A percentile compares a stretch with the other conserved stretches of the same genome.
Conservation (phyloP, 768 basidiomycete genomes). For the Hortiboletus flavorubellus region DNA sequence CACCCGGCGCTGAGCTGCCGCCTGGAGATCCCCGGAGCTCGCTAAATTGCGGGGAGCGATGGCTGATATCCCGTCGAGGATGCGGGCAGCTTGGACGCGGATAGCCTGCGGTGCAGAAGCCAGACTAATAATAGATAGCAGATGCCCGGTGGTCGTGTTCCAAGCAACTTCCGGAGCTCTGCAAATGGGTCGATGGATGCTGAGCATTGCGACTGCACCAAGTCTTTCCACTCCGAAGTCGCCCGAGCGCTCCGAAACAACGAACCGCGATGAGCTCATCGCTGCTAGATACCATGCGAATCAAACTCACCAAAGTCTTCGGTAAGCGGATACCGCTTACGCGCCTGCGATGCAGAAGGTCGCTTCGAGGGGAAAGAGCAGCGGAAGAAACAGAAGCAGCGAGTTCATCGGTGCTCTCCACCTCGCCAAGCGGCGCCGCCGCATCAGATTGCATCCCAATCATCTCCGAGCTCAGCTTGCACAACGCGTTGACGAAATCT, state of each 20-base stretch:
- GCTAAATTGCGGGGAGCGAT: slow-evolving; percentile 70
- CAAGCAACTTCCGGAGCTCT: slow-evolving; percentile 82
- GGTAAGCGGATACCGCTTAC: slow-evolving; percentile 89
- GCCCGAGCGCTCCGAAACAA: slow-evolving; percentile 59
- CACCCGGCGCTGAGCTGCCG: slow-evolving; percentile 73
- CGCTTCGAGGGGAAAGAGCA: slow-evolving; percentile 40
- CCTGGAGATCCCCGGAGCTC: slow-evolving; percentile 58
- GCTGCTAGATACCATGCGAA: neutral
- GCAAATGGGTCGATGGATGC: slow-evolving; percentile 84
- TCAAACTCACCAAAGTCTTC: slow-evolving; percentile 60
- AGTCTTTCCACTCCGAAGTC: slow-evolving; percentile 94
- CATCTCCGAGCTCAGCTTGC: slow-evolving; percentile 89
- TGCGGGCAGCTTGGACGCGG: slow-evolving; percentile 84
- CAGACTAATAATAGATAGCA: slow-evolving; percentile 73
- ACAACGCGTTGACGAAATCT: slow-evolving; percentile 73
- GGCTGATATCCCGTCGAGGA: slow-evolving; percentile 79
- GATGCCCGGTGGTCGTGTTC: slow-evolving; percentile 75
- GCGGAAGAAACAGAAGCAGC: slow-evolving; percentile 31
- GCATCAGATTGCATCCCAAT: slow-evolving; percentile 74
- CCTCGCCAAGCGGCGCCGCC: slow-evolving; percentile 24
- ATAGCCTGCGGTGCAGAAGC: slow-evolving; percentile 69
- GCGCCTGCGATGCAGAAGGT: slow-evolving; percentile 56
- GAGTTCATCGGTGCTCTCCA: slow-evolving; percentile 34
- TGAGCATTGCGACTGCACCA: slow-evolving; percentile 73
- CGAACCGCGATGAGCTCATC: slow-evolving; percentile 1